Evolutionary conservation across 441 rosid genomes (phyloP).

Genomic region (Arabidopsis hybrid): DNA sequence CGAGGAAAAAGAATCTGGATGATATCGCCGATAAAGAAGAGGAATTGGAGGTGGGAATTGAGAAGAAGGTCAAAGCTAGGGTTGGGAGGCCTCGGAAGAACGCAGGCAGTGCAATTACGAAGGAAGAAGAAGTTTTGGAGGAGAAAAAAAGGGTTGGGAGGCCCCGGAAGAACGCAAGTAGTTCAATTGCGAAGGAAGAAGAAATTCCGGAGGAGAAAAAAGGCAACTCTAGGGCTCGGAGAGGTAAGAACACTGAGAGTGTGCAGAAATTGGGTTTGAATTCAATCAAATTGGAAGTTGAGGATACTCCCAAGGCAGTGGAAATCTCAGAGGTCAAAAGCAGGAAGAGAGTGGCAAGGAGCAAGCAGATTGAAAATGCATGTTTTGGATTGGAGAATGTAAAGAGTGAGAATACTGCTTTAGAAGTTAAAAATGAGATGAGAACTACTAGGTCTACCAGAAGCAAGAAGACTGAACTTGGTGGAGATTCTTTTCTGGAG

Average conservation of each 20-base stretch:
- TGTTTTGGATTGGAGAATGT: conserved; percentile 10
- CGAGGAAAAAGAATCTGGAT: conserved; percentile 23
- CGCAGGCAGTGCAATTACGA: conserved; percentile 1
- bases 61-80: conserved; percentile 35
- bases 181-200: conserved; percentile 16
- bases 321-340: conserved; percentile 26
- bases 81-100: conserved; percentile 51
- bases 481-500: conserved; percentile 37
- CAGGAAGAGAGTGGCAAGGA: conserved; percentile 33
- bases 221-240: conserved; percentile 44
- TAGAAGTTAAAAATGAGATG: conserved; percentile 24
- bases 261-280: conserved; percentile 35
- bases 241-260: conserved; percentile 43
- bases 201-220: conserved; percentile 40
- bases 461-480: conserved; percentile 40
- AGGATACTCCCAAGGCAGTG: conserved; percentile 36
- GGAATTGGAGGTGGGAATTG: conserved; percentile 26
- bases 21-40: conserved; percentile 36
- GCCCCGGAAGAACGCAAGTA: conserved; percentile 37
- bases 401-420: conserved; percentile 23
- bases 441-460: conserved; percentile 38
- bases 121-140: conserved; percentile 34
- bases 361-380: conserved; percentile 12
- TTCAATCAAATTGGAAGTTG: conserved; percentile 32
- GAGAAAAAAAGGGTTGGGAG: conserved; percentile 42